Evolutionary conservation across 2,329 filamentous ascomycete genomes (phyloP).

Genomic region (Talaromyces sp.): DNA sequence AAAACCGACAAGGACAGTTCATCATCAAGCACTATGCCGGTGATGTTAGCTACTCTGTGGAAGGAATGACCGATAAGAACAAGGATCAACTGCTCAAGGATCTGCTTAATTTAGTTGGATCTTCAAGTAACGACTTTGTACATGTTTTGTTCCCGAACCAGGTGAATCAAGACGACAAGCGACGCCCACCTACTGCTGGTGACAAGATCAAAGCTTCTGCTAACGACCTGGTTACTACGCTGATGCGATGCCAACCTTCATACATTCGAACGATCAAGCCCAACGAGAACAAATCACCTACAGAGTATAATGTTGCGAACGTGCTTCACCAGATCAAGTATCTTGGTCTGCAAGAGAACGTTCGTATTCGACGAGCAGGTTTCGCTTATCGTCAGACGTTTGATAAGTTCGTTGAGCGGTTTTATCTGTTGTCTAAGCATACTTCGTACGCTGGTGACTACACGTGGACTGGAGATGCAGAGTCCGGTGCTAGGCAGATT

Average conservation of each 20-base stretch:
- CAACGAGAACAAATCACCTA: conserved; percentile 95
- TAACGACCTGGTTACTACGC: conserved; percentile 85
- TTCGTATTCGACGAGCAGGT: conserved; percentile 89
- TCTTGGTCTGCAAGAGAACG: conserved; percentile 97
- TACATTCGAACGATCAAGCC: conserved; percentile 99
- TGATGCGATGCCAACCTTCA: conserved; percentile 96
- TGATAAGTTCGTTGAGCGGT: conserved; percentile 96
- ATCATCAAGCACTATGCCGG: conserved; percentile 99
- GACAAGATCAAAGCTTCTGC: conserved; percentile 94
- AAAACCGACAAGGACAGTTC: conserved; percentile 88
- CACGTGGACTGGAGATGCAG: conserved; percentile 85
- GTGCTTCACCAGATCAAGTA: conserved; percentile 99
- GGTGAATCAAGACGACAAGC: conserved; percentile 92
- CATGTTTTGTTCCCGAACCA: conserved; percentile 86
- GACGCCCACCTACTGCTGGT: conserved; percentile 86
- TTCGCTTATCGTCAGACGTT: conserved; percentile 97
- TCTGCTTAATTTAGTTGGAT: conserved; percentile 76
- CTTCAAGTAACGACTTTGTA: conserved; percentile 78
- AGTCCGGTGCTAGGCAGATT: conserved; percentile 85
- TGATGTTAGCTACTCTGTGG: conserved; percentile 89
- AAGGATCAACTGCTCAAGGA: conserved; percentile 97
- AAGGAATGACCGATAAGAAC: conserved; percentile 99
- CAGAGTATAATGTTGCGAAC: conserved; percentile 85
- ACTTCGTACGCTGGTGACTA: conserved; percentile 96
- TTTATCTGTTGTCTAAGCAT: conserved; percentile 89